phyloP scores from a whole-genome alignment of 2,329 filamentous ascomycete species.

The Cryphonectria nitschkei region DNA sequence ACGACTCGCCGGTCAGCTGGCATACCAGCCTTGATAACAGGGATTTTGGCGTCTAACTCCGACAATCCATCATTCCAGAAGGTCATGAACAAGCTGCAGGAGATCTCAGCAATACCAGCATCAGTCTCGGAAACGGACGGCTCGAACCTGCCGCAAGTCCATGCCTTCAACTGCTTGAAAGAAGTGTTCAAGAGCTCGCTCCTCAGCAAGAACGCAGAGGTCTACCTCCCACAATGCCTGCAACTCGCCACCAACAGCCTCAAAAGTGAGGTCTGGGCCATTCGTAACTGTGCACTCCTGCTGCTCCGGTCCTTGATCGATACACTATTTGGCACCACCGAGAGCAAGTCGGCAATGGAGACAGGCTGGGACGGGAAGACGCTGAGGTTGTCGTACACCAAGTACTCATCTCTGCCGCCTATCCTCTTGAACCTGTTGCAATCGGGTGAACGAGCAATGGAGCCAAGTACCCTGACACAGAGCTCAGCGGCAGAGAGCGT shows the following conservation, averaged over 20 bases:
- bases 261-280: slow-evolving; percentile 86
- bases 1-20: slow-evolving; percentile 91
- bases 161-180: slow-evolving; percentile 91
- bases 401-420: slow-evolving; percentile 66
- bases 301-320: slow-evolving; percentile 86
- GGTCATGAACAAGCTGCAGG: slow-evolving; percentile 65
- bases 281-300: slow-evolving; percentile 90
- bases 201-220: slow-evolving; percentile 72
- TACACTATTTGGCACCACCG: slow-evolving; percentile 73
- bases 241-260: slow-evolving; percentile 80
- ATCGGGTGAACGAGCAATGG: slow-evolving; percentile 51
- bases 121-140: slow-evolving; percentile 61
- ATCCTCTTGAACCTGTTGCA: slow-evolving; percentile 67
- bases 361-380: slow-evolving; percentile 67
- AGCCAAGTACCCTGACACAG: slow-evolving; percentile 37
- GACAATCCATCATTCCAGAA: slow-evolving; percentile 63
- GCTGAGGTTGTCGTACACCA: slow-evolving; percentile 69
- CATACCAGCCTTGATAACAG: slow-evolving; percentile 83
- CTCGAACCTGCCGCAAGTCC: slow-evolving; percentile 82
- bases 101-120: slow-evolving; percentile 60
- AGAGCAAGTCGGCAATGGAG: slow-evolving; percentile 67
- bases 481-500: slow-evolving; percentile 66
- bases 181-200: slow-evolving; percentile 87
- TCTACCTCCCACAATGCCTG: slow-evolving; percentile 73
- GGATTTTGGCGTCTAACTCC: slow-evolving; percentile 72